These are phyloP conservation scores for Limnanthes douglasii DNA, from an alignment of 345 rosid genomes.

Conservation along the genomic window DNA sequence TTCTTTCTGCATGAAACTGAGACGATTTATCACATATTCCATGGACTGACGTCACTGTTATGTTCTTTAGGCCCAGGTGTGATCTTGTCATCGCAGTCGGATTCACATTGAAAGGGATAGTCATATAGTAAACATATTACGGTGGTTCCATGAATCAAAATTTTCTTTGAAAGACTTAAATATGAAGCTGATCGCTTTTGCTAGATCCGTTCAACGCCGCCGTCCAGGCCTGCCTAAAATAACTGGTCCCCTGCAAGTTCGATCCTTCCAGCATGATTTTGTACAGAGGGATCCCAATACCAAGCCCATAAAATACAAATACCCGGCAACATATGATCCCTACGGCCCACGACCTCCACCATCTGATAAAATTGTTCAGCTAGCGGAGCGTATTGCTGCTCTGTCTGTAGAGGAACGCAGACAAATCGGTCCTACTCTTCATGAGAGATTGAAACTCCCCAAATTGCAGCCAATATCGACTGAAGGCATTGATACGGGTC, in stretches of 20 bases:
- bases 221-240: slow-evolving; percentile 1
- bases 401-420: slow-evolving; percentile 14
- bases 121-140: too few species aligned
- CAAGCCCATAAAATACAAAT: slow-evolving; percentile 17
- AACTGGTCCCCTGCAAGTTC: slow-evolving; percentile 11
- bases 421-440: slow-evolving; percentile 18
- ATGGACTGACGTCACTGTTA: too few species aligned
- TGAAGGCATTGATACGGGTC: slow-evolving; percentile 11
- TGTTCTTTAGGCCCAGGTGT: too few species aligned
- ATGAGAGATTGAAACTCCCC: slow-evolving; percentile 16
- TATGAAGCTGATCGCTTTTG: slow-evolving; percentile 19
- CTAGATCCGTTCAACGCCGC: slow-evolving; percentile 8
- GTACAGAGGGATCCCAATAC: slow-evolving; percentile 5
- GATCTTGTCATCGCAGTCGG: too few species aligned
- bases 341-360: slow-evolving; percentile 21
- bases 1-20: too few species aligned
- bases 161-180: too few species aligned
- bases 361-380: slow-evolving; percentile 14
- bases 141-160: too few species aligned
- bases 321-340: slow-evolving; percentile 17
- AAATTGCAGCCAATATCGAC: slow-evolving; percentile 12
- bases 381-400: slow-evolving; percentile 18
- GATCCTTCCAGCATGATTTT: slow-evolving; percentile 17
- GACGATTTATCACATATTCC: too few species aligned
- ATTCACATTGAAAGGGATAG: too few species aligned